Conservation (phyloP, 345 rosid species). For the Viola odorata region DNA sequence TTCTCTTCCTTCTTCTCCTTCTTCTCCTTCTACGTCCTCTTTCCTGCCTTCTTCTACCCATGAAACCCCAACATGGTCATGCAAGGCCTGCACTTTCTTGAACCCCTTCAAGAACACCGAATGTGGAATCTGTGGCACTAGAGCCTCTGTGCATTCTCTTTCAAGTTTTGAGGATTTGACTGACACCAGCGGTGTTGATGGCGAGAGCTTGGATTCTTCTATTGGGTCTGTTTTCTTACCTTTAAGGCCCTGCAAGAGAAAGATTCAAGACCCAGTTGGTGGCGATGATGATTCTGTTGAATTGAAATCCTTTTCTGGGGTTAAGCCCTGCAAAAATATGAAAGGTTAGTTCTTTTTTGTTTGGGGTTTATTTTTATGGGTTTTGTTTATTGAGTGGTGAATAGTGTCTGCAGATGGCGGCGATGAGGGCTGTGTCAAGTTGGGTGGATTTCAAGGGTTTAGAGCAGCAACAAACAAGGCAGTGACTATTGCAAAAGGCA, state of each 20-base stretch:
- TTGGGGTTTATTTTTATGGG: not conserved
- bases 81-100: conserved; percentile 87
- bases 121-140: conserved; percentile 67
- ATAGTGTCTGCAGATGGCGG: conserved; percentile 7
- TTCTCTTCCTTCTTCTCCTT: conserved; percentile 21
- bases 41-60: conserved; percentile 16
- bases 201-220: conserved; percentile 35
- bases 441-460: conserved; percentile 20
- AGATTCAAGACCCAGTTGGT: conserved; percentile 31
- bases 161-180: conserved; percentile 46
- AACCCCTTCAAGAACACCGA: conserved; percentile 57
- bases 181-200: conserved; percentile 33
- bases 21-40: conserved; percentile 18
- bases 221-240: conserved; percentile 91
- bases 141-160: conserved; percentile 39
- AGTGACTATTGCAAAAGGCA: conserved; percentile 16
- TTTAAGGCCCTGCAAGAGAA: conserved; percentile 62
- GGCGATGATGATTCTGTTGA: conserved; percentile 22
- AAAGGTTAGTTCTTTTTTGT: conserved; percentile 28
- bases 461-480: conserved; percentile 16
- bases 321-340: conserved; percentile 20
- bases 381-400: not conserved
- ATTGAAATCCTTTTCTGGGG: conserved; percentile 23
- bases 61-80: conserved; percentile 55
- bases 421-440: not conserved